These are phyloP conservation scores for Verticillium dahliae DNA, from an alignment of 2,329 filamentous ascomycete species.

Conservation along the genomic window DNA sequence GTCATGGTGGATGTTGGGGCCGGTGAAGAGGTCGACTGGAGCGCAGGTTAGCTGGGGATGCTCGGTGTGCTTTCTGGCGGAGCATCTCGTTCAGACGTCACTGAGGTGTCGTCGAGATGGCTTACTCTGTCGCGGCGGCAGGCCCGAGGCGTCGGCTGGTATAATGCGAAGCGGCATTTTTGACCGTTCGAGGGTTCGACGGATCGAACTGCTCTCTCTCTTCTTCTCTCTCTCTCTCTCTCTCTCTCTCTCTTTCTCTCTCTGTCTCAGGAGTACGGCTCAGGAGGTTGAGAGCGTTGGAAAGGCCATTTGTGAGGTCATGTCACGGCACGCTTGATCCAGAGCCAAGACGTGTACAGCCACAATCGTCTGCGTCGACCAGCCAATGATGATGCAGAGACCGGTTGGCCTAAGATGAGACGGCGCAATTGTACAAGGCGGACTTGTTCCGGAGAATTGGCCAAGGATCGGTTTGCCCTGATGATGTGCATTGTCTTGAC, in stretches of 20 bases:
- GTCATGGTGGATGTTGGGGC: slow-evolving; percentile 27
- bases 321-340: neutral
- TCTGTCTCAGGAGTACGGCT: no score
- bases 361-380: neutral
- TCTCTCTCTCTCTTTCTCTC: no score
- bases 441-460: neutral
- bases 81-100: no score
- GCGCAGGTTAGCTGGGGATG: neutral
- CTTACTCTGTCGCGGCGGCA: neutral
- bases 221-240: no score
- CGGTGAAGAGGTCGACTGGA: slow-evolving; percentile 16
- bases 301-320: no score
- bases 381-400: neutral
- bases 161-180: neutral
- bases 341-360: neutral
- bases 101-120: no score
- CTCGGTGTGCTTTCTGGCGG: neutral
- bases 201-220: no score
- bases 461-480: neutral
- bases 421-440: neutral
- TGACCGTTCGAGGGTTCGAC: no score
- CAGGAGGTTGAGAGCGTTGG: no score
- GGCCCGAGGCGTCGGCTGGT: neutral
- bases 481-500: no score
- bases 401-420: neutral